A percentile compares a stretch with the other conserved stretches of the same genome.
These are phyloP conservation scores for Thelephora terrestris DNA, from an alignment of 1,284 basidiomycete species.

Conservation along the genomic window DNA sequence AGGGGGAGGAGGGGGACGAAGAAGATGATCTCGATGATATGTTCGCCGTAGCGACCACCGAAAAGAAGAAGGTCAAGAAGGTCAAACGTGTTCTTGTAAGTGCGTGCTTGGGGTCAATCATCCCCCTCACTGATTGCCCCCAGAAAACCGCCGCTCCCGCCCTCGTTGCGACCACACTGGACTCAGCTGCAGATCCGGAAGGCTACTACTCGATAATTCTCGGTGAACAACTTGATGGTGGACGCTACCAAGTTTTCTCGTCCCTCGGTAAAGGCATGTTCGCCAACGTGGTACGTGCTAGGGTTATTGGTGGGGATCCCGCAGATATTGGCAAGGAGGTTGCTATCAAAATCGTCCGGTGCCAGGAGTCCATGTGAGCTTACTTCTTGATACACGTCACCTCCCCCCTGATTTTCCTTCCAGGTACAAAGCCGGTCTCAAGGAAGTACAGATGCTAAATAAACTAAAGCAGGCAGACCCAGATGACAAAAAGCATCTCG, in stretches of 20 bases:
- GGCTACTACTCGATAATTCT: constrained; percentile 95
- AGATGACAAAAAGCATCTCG: constrained; percentile 93
- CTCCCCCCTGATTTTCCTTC: constrained; percentile 1
- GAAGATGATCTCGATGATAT: constrained; percentile 83
- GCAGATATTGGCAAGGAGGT: constrained; percentile 72
- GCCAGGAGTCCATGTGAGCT: constrained; percentile 93
- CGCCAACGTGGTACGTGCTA: constrained; percentile 88
- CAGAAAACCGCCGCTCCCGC: constrained; percentile 50
- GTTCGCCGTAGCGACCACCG: constrained; percentile 62
- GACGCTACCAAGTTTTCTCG: constrained; percentile 91
- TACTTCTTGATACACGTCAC: not conserved
- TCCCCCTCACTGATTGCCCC: constrained; percentile 2
- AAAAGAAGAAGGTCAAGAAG: constrained; percentile 53
- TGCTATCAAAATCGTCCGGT: constrained; percentile 95
- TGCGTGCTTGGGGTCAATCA: constrained; percentile 7
- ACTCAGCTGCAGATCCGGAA: constrained; percentile 78
- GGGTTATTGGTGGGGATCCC: constrained; percentile 65
- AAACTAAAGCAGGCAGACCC: constrained; percentile 85
- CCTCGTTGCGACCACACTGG: constrained; percentile 58
- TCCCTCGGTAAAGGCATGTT: constrained; percentile 98
- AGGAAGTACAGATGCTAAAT: constrained; percentile 85
- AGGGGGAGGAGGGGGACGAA: constrained; percentile 44
- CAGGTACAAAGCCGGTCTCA: constrained; percentile 92
- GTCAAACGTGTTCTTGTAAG: constrained; percentile 44
- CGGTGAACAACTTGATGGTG: constrained; percentile 89